phyloP scores from a whole-genome alignment of 2,329 filamentous ascomycete species.

The Fusarium kyushuense region DNA sequence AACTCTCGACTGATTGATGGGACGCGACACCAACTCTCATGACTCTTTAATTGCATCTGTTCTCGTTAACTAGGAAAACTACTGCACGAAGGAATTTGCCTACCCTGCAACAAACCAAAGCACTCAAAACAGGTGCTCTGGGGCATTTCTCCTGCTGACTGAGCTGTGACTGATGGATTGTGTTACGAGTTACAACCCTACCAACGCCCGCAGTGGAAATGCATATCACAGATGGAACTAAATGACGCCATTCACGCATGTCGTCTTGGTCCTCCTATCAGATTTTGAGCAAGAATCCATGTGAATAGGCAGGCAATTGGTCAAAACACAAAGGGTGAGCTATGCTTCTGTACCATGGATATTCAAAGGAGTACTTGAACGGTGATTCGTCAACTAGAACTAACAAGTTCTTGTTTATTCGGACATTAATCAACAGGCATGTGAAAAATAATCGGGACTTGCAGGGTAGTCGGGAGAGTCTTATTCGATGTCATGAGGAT shows the following conservation, averaged over 20 bases:
- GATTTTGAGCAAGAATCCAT: slow-evolving; percentile 7
- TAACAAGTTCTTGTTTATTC: slow-evolving; percentile 13
- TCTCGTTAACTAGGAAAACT: slow-evolving; percentile 24
- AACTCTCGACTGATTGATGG: slow-evolving; percentile 14
- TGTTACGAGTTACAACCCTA: slow-evolving; percentile 13
- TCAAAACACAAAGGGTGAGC: slow-evolving; percentile 7
- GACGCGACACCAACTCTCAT: slow-evolving; percentile 20
- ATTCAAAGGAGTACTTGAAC: not conserved
- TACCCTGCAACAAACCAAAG: slow-evolving; percentile 25
- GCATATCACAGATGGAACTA: slow-evolving; percentile 9
- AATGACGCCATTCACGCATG: slow-evolving; percentile 35
- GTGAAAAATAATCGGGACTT: slow-evolving; percentile 24
- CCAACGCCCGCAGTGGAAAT: slow-evolving; percentile 17
- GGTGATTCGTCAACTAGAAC: slow-evolving; percentile 11
- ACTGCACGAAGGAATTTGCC: slow-evolving; percentile 18
- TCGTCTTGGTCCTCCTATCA: slow-evolving; percentile 22
- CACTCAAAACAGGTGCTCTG: not conserved
- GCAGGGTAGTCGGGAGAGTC: slow-evolving; percentile 14
- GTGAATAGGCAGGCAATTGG: slow-evolving; percentile 14
- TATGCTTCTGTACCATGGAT: slow-evolving; percentile 10
- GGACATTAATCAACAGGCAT: slow-evolving; percentile 15
- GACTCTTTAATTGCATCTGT: slow-evolving; percentile 45
- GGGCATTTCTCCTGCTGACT: slow-evolving; percentile 16
- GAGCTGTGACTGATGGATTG: slow-evolving; percentile 30
- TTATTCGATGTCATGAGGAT: slow-evolving; percentile 21